These are phyloP conservation scores for Beauveria medogensis DNA, from an alignment of 2,329 filamentous ascomycete species.

Conservation along the genomic window DNA sequence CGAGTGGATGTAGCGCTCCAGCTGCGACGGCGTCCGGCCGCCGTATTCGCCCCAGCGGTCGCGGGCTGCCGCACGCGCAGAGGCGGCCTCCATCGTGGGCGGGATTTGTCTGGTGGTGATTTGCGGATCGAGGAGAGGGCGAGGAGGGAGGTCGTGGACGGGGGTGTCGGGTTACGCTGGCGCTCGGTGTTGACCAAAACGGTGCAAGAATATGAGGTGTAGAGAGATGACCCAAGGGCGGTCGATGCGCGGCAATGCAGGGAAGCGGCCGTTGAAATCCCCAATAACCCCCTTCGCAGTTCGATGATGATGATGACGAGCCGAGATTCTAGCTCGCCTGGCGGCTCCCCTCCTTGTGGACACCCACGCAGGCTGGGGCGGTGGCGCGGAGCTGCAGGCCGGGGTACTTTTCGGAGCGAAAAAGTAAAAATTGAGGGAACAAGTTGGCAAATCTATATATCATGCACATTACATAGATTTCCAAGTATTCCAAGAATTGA, in stretches of 20 bases:
- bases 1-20: slow-evolving; percentile 92
- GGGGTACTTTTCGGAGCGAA: not conserved
- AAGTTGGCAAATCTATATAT: too few relatives aligned
- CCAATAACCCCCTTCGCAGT: not conserved
- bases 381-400: not conserved
- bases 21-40: slow-evolving; percentile 70
- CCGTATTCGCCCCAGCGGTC: slow-evolving; percentile 85
- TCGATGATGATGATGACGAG: slow-evolving; percentile 7
- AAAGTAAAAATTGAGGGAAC: too few relatives aligned
- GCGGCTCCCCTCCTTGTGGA: slow-evolving; percentile 7
- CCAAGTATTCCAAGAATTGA: too few relatives aligned
- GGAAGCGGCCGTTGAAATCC: not conserved
- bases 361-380: slow-evolving; percentile 8
- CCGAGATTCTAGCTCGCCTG: not conserved
- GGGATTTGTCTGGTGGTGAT: not conserved
- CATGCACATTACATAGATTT: too few relatives aligned
- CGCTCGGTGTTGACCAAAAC: not conserved
- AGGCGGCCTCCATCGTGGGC: slow-evolving; percentile 77
- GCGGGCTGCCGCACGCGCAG: slow-evolving; percentile 87
- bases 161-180: not conserved
- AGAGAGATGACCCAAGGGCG: not conserved
- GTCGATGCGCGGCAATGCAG: not conserved
- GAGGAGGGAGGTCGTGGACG: not conserved
- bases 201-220: not conserved
- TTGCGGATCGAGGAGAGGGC: not conserved